A percentile compares a stretch with the other conserved stretches of the same genome.
phyloP scores from a whole-genome alignment of 73 alveolate species.

The Effrenium voratum region DNA sequence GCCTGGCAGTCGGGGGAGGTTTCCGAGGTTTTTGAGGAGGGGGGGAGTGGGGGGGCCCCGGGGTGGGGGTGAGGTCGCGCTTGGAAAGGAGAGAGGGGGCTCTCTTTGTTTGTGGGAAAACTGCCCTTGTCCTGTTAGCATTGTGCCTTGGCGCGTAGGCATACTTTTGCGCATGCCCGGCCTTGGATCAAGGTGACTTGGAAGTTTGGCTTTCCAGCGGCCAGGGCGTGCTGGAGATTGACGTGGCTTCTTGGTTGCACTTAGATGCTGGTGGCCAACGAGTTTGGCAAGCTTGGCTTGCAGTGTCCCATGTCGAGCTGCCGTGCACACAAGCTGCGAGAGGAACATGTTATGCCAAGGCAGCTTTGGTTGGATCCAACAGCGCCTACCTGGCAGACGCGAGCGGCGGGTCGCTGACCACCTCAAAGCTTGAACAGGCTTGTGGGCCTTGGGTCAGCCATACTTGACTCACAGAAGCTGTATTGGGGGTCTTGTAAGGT shows the following conservation, averaged over 20 bases:
- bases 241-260: not conserved
- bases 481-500: too few relatives aligned
- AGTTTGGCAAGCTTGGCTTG: too few relatives aligned
- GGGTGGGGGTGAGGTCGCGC: not conserved
- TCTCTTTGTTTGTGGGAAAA: too few relatives aligned
- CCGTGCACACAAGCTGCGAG: not conserved
- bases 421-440: not conserved
- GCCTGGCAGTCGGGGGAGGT: not conserved
- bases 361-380: conserved; percentile 7
- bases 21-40: not conserved
- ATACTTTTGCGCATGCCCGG: too few relatives aligned
- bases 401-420: conserved; percentile 4
- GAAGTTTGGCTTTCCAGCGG: conserved; percentile 31
- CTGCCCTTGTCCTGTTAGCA: too few relatives aligned
- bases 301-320: not conserved
- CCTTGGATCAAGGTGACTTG: conserved; percentile 44
- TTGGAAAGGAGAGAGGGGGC: not conserved
- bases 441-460: too few relatives aligned
- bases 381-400: conserved; percentile 68
- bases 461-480: too few relatives aligned
- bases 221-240: conserved; percentile 73
- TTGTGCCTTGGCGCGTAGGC: too few relatives aligned
- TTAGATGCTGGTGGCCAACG: not conserved
- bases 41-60: not conserved
- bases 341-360: not conserved